Evolutionary conservation across 2,329 filamentous ascomycete genomes (phyloP), one percentile per base, ranked within the genome.

Genomic region (Zymoseptoria pseudotritici): DNA sequence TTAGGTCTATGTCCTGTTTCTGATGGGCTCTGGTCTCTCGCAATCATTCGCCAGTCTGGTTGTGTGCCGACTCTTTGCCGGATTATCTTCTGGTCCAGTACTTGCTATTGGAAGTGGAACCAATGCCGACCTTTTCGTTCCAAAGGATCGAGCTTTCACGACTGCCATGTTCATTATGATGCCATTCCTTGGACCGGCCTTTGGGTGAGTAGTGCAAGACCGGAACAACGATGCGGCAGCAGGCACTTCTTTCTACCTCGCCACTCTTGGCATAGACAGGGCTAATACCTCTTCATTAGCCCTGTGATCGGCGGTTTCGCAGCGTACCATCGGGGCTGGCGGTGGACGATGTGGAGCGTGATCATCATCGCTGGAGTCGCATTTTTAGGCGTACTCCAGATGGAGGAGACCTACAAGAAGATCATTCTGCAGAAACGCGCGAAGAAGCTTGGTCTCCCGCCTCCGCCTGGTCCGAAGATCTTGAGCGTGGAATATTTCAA

Each of bases 401-500:
- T 78, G 65, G 71, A 75, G 31, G 84, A 87, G 67, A 85, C 84
- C 0, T 85, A 83, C 67, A 81, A 84, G 60, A 75, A 75, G 56
- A 71, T 75, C 59, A 79, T 83, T 1, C 70, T 83, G 1, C 66
- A 71, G 55, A 69, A 67, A 24, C 66, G 74, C 42, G 72, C 72
- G 4, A 74, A 74, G 60, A 69, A 68, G 26, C 63, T 68, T 1
- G 68, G 71, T 20, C 58, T 75, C 1, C 56, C 64, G n/a, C 57
- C 62, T 8, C 68, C 70, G 2, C 61, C 62, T 10, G 51, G 56
- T n/a, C 61, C 61, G 26, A 22, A 65, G 58, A 21, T 66, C 36
- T 59, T 26, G n/a, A 73, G 73, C 3, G 66, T 75, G 9, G 62
- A 66, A 0, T 59, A 64, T 10, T 57, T 65, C 52, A 69, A 71